Base-by-base conservation (phyloP, 2,329 filamentous ascomycete species). In the Pseudogymnoascus sp. region DNA sequence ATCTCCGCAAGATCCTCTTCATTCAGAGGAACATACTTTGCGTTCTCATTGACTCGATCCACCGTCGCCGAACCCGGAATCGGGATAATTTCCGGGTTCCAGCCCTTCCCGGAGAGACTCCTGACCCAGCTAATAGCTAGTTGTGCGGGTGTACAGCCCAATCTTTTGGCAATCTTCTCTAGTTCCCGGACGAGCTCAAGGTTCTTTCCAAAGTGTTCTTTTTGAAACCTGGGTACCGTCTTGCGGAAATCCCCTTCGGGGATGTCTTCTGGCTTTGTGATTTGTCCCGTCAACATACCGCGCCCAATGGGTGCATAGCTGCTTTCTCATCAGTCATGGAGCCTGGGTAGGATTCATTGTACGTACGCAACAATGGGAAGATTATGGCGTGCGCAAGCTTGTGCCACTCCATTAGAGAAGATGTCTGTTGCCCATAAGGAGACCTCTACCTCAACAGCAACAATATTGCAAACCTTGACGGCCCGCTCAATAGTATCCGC, bases 341-440 rank as follows among this genome's bases (percentile, higher is more conserved):
- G 12, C 24, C 11, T 28, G 60, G 12, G 37, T 16, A 28, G 16
- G 50, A 38, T 22, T 65, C 22, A 37, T 63, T 31, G n/a, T n/a
- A 38, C 70, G 75, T 91, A 92, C 69, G 87, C 88, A 33, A 91
- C 75, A 59, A 93, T 77, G 0, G 88, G 86, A 64, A 93, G 91
- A 56, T 79, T 77, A 53, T 89, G 74, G 71, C 93, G 81, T 0
- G 78, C 80, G 70, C 85, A 88, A 0, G 83, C 79, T 6, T 71
- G 68, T 1, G 75, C 74, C 26, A 80, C 72, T 3, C 78, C 76
- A 60, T 76, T 77, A 5, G 67, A 64, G 31, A 75, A 68, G 40
- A 76, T 72, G 62, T 77, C 72, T 24, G 68, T 68, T 10, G 73
- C 65, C 70, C 73, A 79, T 8, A 81, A 66, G 31, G 74, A 76